Evolutionary conservation across 768 basidiomycete genomes (phyloP).

Genomic region (Pleurotus citrinopileatus): DNA sequence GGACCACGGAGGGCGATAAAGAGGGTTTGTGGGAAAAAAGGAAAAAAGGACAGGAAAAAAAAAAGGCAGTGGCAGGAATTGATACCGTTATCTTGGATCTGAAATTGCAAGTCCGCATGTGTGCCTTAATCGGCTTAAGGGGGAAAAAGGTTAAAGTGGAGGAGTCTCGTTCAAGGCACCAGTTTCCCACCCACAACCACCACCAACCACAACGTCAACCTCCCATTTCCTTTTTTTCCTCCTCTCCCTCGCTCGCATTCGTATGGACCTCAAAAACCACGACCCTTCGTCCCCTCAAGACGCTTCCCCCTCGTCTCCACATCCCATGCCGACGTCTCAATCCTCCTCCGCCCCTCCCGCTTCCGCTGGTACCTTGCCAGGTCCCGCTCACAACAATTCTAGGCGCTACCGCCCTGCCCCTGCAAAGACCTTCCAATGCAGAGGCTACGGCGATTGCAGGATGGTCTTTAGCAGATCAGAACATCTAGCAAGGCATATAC

Average conservation of each 20-base stretch:
- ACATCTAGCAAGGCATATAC: conserved; percentile 92
- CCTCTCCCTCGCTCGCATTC: conserved; percentile 5
- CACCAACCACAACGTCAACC: background rate
- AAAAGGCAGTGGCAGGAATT: no score
- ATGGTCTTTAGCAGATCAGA: conserved; percentile 97
- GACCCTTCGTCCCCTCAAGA: conserved; percentile 13
- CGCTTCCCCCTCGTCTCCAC: background rate
- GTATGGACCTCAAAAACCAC: conserved; percentile 28
- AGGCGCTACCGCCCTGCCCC: conserved; percentile 82
- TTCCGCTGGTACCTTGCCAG: conserved; percentile 5
- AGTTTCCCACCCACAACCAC: background rate
- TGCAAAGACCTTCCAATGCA: conserved; percentile 93
- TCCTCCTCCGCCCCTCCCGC: background rate
- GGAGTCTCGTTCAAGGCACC: background rate
- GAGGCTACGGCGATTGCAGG: conserved; percentile 90
- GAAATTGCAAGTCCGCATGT: background rate
- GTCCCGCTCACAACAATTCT: conserved; percentile 9
- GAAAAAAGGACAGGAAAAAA: no score
- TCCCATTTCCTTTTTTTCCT: conserved; percentile 17
- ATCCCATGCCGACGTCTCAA: conserved; percentile 5
- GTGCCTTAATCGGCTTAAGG: conserved; percentile 1
- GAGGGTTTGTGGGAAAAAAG: no score
- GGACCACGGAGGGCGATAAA: no score
- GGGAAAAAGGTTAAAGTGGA: conserved; percentile 1
- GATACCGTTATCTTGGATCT: background rate